Evolutionary conservation across 2,329 filamentous ascomycete genomes (phyloP).

Genomic region (Fusarium secorum): DNA sequence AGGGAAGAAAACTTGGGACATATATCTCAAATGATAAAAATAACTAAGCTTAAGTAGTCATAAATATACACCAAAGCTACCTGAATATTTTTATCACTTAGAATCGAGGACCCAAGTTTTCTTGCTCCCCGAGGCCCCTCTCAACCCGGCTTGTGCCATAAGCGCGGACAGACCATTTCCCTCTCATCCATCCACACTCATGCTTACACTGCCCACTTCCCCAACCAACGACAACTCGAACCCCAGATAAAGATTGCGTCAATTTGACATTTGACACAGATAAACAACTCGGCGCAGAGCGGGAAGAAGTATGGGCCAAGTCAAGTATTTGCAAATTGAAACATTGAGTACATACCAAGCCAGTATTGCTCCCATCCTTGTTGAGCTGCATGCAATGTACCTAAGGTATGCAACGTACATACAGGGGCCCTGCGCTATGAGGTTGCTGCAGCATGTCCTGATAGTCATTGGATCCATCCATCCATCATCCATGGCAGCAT

Average conservation of each 20-base stretch:
- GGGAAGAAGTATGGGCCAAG: not conserved
- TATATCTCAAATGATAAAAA: not conserved
- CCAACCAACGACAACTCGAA: not conserved
- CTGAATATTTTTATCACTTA: not conserved
- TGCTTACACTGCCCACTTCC: conserved; percentile 18
- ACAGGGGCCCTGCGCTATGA: not conserved
- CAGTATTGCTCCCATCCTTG: not conserved
- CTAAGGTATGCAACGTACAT: not conserved
- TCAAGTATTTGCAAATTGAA: not conserved
- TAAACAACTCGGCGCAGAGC: not conserved
- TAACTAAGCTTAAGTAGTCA: not conserved
- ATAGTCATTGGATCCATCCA: conserved; percentile 11
- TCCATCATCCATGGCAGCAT: not conserved
- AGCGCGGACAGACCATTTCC: not conserved
- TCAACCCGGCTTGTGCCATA: not conserved
- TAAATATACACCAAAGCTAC: not conserved
- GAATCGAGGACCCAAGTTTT: not conserved
- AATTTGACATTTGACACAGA: not conserved
- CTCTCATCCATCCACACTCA: not conserved
- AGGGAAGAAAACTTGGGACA: not conserved
- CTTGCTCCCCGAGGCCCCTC: not conserved
- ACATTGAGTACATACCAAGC: not conserved
- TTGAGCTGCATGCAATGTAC: not conserved
- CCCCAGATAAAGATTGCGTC: not conserved
- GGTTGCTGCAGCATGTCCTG: conserved; percentile 6